Evolutionary conservation across 2,329 filamentous ascomycete genomes (phyloP).

Genomic region (Xylariaceae sp.): DNA sequence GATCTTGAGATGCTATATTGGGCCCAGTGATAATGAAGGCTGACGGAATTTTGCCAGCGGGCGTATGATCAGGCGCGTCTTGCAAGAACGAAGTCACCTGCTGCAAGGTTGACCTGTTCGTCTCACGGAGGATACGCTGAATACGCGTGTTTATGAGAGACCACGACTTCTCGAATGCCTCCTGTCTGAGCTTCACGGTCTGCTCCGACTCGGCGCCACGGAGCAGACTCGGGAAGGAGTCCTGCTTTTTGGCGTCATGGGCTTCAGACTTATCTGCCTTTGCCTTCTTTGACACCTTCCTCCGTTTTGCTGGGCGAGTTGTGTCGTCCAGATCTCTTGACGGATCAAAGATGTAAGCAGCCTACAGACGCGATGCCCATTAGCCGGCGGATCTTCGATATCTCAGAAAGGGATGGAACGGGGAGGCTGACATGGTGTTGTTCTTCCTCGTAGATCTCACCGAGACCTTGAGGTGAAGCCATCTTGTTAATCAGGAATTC

Average conservation of each 20-base stretch:
- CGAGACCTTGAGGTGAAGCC: conserved; percentile 22
- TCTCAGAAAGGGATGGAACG: not conserved
- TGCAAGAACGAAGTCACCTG: conserved; percentile 54
- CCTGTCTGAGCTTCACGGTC: conserved; percentile 49
- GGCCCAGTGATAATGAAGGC: conserved; percentile 73
- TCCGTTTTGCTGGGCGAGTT: conserved; percentile 50
- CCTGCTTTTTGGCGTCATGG: conserved; percentile 11
- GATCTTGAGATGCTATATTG: conserved; percentile 68
- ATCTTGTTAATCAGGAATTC: conserved; percentile 16
- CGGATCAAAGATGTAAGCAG: conserved; percentile 58
- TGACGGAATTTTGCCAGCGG: conserved; percentile 53
- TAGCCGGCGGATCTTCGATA: conserved; percentile 4
- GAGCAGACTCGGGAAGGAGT: conserved; percentile 48
- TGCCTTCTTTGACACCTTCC: conserved; percentile 45
- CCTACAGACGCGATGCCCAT: conserved; percentile 37
- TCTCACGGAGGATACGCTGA: conserved; percentile 54
- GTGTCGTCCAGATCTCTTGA: conserved; percentile 33
- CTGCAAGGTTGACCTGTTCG: conserved; percentile 56
- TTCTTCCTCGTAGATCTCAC: conserved; percentile 28
- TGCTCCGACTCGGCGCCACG: conserved; percentile 48
- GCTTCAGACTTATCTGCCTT: conserved; percentile 27
- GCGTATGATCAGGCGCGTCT: conserved; percentile 29
- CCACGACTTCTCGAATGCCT: conserved; percentile 61
- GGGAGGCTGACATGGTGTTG: conserved; percentile 28
- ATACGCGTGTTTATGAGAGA: conserved; percentile 57